A percentile compares a stretch with the other conserved stretches of the same genome.
Evolutionary conservation across 768 basidiomycete genomes (phyloP).

Genomic region (Cystoderma amianthinum): DNA sequence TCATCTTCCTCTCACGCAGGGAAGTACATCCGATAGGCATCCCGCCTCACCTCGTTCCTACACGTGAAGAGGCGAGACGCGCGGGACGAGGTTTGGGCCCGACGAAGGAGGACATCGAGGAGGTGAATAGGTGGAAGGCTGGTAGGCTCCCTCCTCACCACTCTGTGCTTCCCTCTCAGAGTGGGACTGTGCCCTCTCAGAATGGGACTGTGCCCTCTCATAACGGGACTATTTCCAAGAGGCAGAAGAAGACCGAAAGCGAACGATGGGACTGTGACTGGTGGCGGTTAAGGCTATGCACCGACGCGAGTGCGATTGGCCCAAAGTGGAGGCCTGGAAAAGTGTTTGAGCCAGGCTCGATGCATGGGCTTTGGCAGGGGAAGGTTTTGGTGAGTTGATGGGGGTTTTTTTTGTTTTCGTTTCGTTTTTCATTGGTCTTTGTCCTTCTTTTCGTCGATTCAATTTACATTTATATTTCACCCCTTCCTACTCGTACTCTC

Average conservation of each 20-base stretch:
- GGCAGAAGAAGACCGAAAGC: slow-evolving; percentile 23
- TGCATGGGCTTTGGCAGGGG: slow-evolving; percentile 59
- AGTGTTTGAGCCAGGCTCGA: slow-evolving; percentile 41
- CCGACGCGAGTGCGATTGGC: slow-evolving; percentile 15
- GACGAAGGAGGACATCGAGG: slow-evolving; percentile 53
- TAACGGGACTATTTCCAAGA: slow-evolving; percentile 5
- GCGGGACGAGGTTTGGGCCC: slow-evolving; percentile 23
- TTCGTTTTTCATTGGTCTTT: not conserved
- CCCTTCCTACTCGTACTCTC: too few species aligned
- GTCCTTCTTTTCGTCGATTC: too few species aligned
- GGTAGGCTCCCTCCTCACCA: too few species aligned
- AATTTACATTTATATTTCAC: too few species aligned
- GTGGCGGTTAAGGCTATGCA: slow-evolving; percentile 44
- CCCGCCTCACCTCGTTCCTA: slow-evolving; percentile 28
- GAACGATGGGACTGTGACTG: slow-evolving; percentile 49
- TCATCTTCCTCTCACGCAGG: slow-evolving; percentile 54
- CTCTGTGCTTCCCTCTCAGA: too few species aligned
- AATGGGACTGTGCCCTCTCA: too few species aligned
- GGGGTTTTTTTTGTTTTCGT: slow-evolving; percentile 3
- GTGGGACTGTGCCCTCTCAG: too few species aligned
- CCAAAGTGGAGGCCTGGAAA: slow-evolving; percentile 21
- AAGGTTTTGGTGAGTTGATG: slow-evolving; percentile 45
- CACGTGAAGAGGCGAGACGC: slow-evolving; percentile 15
- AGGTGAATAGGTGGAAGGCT: slow-evolving; percentile 40
- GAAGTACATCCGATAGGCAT: slow-evolving; percentile 40